phyloP scores from a whole-genome alignment of 805 yeast genomes.

The Barnettozyma californica region DNA sequence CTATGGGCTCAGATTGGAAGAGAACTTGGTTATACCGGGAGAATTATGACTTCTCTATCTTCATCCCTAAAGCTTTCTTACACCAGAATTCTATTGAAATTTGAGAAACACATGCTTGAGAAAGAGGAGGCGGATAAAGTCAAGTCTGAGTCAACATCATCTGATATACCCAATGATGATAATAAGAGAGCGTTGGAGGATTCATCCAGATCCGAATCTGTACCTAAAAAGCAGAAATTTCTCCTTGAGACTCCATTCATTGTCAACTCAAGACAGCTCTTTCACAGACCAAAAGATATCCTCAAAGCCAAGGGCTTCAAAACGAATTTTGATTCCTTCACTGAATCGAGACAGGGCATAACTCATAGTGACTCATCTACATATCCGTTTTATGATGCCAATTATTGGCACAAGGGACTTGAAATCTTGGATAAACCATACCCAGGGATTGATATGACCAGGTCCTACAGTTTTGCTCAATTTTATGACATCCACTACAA shows the following conservation, averaged over 20 bases:
- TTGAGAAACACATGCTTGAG: conserved; percentile 22
- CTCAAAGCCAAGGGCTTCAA: conserved; percentile 47
- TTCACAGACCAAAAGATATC: conserved; percentile 39
- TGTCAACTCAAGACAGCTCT: conserved; percentile 41
- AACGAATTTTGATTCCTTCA: conserved; percentile 42
- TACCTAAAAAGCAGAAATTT: neutral
- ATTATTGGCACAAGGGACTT: conserved; percentile 38
- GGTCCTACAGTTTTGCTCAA: conserved; percentile 50
- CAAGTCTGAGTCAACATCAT: neutral
- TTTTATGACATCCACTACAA: conserved; percentile 51
- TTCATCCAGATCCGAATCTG: neutral
- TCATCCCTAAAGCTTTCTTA: conserved; percentile 61
- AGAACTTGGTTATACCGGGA: conserved; percentile 71
- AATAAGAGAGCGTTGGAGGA: conserved; percentile 11
- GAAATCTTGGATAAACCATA: conserved; percentile 35
- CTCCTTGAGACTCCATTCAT: conserved; percentile 32
- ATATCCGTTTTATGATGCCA: conserved; percentile 37
- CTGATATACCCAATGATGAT: conserved; percentile 8
- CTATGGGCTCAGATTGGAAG: conserved; percentile 82
- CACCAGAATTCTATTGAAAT: conserved; percentile 34
- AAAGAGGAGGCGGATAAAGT: neutral
- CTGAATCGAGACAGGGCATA: conserved; percentile 38
- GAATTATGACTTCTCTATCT: conserved; percentile 65
- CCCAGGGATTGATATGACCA: conserved; percentile 37
- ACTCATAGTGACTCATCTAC: conserved; percentile 30